Percentiles rank a stretch among this genome's conserved stretches.
Evolutionary conservation across 2,329 filamentous ascomycete genomes (phyloP).

Genomic region (Monosporascus cannonballus): DNA sequence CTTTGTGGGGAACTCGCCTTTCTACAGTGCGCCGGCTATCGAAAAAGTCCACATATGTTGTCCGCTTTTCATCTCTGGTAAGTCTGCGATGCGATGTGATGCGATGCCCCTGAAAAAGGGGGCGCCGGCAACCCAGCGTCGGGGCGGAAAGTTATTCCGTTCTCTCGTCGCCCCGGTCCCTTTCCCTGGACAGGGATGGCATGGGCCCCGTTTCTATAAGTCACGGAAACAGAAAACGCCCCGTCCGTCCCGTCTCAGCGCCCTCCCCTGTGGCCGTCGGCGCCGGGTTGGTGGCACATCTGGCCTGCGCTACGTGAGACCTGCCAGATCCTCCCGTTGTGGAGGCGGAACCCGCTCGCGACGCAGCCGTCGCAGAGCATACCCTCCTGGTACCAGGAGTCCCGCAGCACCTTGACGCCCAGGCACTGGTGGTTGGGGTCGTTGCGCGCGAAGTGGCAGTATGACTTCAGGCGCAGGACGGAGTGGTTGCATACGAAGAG

Average conservation of each 20-base stretch:
- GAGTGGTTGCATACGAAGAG: slow-evolving; percentile 60
- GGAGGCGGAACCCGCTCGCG: slow-evolving; percentile 15
- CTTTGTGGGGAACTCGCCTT: too few species aligned
- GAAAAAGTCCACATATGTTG: too few species aligned
- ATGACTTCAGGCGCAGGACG: slow-evolving; percentile 52
- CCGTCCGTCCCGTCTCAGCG: background rate
- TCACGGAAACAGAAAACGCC: background rate
- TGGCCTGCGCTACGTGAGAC: slow-evolving; percentile 4
- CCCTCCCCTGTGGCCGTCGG: background rate
- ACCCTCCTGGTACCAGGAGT: slow-evolving; percentile 49
- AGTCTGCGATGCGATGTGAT: too few species aligned
- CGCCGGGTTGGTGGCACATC: slow-evolving; percentile 1
- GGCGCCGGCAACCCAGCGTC: too few species aligned
- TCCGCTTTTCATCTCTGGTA: too few species aligned
- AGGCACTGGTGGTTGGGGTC: slow-evolving; percentile 64
- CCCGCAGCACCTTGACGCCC: slow-evolving; percentile 58
- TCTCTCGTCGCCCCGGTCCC: too few species aligned
- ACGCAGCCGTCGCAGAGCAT: slow-evolving; percentile 46
- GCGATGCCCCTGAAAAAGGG: too few species aligned
- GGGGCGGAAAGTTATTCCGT: too few species aligned
- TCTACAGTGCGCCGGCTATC: too few species aligned
- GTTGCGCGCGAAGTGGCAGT: slow-evolving; percentile 72
- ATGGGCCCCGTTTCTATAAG: background rate
- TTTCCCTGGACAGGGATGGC: too few species aligned
- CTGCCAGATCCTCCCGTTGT: slow-evolving; percentile 19